These are phyloP conservation scores for Euphorbia tirucalli DNA, from an alignment of 345 rosid genomes.

Conservation along the genomic window DNA sequence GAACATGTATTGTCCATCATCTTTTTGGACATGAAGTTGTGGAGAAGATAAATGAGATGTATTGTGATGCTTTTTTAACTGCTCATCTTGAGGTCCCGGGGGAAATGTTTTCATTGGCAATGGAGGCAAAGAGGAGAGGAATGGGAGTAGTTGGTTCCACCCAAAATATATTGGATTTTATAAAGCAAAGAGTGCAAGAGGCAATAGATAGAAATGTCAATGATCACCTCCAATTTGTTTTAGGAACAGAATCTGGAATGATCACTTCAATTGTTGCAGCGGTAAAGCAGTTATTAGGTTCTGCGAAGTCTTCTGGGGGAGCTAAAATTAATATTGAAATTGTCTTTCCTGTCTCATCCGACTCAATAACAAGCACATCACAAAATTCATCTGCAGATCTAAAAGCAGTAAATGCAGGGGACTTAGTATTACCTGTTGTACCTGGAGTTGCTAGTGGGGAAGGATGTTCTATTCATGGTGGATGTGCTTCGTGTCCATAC, in stretches of 20 bases:
- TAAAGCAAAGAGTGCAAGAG: slow-evolving; percentile 73
- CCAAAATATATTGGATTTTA: slow-evolving; percentile 83
- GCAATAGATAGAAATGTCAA: slow-evolving; percentile 70
- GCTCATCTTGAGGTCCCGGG: slow-evolving; percentile 98
- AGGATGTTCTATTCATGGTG: slow-evolving; percentile 92
- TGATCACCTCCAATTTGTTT: slow-evolving; percentile 83
- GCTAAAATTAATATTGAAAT: slow-evolving; percentile 79
- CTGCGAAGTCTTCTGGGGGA: slow-evolving; percentile 37
- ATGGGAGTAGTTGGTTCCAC: slow-evolving; percentile 99
- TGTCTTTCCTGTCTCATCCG: slow-evolving; percentile 90
- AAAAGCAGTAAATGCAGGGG: slow-evolving; percentile 42
- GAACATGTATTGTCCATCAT: slow-evolving; percentile 91
- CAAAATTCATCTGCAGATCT: slow-evolving; percentile 37
- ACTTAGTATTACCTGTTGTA: slow-evolving; percentile 59
- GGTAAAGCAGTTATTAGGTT: slow-evolving; percentile 54
- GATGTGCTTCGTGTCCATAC: slow-evolving; percentile 97
- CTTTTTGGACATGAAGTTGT: slow-evolving; percentile 93
- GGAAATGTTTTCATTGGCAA: slow-evolving; percentile 96
- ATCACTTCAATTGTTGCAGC: slow-evolving; percentile 87
- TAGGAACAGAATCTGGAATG: slow-evolving; percentile 98
- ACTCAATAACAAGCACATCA: slow-evolving; percentile 67
- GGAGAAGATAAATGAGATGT: slow-evolving; percentile 74
- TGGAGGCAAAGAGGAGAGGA: slow-evolving; percentile 89
- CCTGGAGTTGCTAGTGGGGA: slow-evolving; percentile 96
- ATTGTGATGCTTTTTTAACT: slow-evolving; percentile 86